These are phyloP conservation scores for Tetrahymena thermophila DNA, from an alignment of 73 alveolate genomes.

Conservation along the genomic window DNA sequence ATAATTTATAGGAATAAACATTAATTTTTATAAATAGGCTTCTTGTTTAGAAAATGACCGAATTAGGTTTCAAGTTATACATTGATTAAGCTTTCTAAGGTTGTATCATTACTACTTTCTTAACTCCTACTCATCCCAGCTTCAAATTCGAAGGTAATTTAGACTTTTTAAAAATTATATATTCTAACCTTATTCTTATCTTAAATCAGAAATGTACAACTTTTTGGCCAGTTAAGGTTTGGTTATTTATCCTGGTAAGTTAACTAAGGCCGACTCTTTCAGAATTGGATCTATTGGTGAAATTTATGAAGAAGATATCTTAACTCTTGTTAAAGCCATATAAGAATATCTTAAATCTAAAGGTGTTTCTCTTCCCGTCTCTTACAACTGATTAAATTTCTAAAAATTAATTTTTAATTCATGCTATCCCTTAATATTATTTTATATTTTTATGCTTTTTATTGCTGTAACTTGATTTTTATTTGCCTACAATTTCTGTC, in stretches of 20 bases:
- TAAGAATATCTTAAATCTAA: neutral
- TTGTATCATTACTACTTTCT: slow-evolving; percentile 39
- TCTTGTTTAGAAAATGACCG: slow-evolving; percentile 18
- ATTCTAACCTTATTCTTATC: neutral
- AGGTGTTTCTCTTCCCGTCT: neutral
- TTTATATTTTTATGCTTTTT: too few relatives aligned
- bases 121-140: slow-evolving; percentile 42
- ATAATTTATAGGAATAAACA: neutral
- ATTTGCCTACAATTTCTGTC: too few relatives aligned
- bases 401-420: neutral
- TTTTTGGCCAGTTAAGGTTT: slow-evolving; percentile 21
- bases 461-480: too few relatives aligned
- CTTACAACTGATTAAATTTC: neutral
- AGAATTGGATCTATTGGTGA: slow-evolving; percentile 65
- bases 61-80: slow-evolving; percentile 43
- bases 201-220: slow-evolving; percentile 42
- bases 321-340: neutral
- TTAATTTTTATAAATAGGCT: neutral
- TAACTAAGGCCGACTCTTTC: slow-evolving; percentile 60
- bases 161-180: neutral
- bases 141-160: slow-evolving; percentile 42
- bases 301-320: neutral
- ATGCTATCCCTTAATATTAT: too few relatives aligned
- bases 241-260: slow-evolving; percentile 64
- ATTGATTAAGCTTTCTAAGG: slow-evolving; percentile 39